Base-by-base conservation (phyloP, 768 basidiomycete species). In the Psilocybe cubensis region DNA sequence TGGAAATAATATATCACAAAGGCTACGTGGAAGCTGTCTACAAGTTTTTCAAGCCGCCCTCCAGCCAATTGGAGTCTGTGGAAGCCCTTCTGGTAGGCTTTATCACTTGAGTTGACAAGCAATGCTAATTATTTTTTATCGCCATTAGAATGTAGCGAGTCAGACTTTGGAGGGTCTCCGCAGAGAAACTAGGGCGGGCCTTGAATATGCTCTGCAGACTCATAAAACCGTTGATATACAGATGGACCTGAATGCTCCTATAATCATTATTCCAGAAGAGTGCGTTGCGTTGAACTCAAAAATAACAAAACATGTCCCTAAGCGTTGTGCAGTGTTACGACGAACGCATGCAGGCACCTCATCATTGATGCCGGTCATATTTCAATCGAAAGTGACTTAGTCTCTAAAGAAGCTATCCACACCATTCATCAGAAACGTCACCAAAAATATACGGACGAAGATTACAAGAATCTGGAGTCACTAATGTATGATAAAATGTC, bases 141-240 rank as follows among this genome's bases (percentile, higher is more conserved):
- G 18, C 29, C 23, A n/a, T 43, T 60, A 95, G 93, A 91, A 84
- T 69, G 97, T 85, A 14, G 97, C 97, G 0, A 95, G 91, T 63
- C 86, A 94, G 68, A 98, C 96, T 0, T 77, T 99, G 2, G 96
- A 98, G 68, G 95, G 92, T 4, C 75, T 99, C 23, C 82, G 95
- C 56, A 94, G 94, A 68, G 95, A 98, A 68, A 98, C 97, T 6
- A 78, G 97, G 52, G 92, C 93, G 0, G 94, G 97, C 14, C 77
- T 99, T 52, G 96, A 98, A 75, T 90, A 90, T 73, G 96, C 96
- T 0, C 74, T 99, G 46, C 88, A 95, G 70, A 87, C 85, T 14
- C 96, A 97, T 79, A 96, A 94, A 79, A 98, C 97, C 1, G 79
- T 98, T 42, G 96, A 98, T 69, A 79, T 99, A n/a, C 91, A 93